Evolutionary conservation across 495 filamentous ascomycete genomes (phyloP).

Genomic region (Penicillium paxilli): DNA sequence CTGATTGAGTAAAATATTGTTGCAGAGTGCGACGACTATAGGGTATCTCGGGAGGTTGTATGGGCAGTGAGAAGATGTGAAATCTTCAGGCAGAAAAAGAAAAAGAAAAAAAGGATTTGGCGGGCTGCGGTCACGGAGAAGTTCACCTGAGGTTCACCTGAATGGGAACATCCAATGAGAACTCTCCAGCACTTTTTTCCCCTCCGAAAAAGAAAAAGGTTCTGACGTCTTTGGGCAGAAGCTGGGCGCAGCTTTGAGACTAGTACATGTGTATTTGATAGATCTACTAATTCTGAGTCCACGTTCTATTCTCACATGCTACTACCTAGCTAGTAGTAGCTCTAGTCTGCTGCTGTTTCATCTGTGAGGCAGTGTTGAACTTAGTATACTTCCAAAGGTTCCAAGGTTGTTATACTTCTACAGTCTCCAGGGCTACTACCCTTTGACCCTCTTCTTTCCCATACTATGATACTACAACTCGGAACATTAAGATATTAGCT

Average conservation of each 20-base stretch:
- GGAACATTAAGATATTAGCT: too few species aligned
- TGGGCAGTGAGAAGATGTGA: background rate
- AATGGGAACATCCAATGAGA: slow-evolving; percentile 20
- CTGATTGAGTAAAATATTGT: background rate
- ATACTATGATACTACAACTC: background rate
- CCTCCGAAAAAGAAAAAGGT: background rate
- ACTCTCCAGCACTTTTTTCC: background rate
- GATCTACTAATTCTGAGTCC: background rate
- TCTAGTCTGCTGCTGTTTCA: too few species aligned
- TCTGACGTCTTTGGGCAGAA: slow-evolving; percentile 17
- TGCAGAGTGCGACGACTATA: background rate
- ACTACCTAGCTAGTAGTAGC: too few species aligned
- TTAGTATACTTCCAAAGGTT: too few species aligned
- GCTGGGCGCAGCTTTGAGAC: background rate
- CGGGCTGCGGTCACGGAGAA: background rate
- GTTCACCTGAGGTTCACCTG: background rate
- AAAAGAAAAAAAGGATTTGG: background rate
- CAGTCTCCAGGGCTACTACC: too few species aligned
- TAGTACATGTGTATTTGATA: background rate
- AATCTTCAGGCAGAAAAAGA: too few species aligned
- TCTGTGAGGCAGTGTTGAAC: too few species aligned
- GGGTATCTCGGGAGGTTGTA: background rate
- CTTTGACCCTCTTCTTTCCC: background rate
- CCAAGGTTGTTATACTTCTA: too few species aligned
- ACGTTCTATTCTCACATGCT: too few species aligned